Conservation (phyloP, 1,284 basidiomycete genomes). For the Xanthoconium separans region DNA sequence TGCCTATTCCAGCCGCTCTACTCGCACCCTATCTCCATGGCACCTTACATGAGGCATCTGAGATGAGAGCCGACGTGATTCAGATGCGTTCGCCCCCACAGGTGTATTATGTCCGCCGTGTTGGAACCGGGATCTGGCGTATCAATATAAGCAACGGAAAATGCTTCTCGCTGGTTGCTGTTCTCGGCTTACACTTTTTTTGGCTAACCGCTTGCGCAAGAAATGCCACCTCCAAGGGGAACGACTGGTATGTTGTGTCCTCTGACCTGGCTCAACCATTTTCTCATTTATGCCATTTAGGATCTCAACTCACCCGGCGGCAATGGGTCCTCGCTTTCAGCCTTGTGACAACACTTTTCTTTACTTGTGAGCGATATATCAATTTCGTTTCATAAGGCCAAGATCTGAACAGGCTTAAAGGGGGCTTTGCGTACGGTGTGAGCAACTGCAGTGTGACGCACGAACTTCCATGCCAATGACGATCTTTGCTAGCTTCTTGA, state of each 20-base stretch:
- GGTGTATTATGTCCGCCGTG: constrained; percentile 3
- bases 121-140: constrained; percentile 2
- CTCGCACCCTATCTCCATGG: neutral
- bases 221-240: constrained; percentile 34
- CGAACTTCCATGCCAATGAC: neutral
- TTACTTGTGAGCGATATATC: constrained; percentile 59
- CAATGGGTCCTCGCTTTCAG: constrained; percentile 61
- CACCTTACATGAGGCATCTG: neutral
- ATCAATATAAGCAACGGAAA: constrained; percentile 21
- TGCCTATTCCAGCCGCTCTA: constrained; percentile 8
- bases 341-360: constrained; percentile 78
- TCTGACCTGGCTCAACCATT: neutral
- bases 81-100: neutral
- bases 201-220: neutral
- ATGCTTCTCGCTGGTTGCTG: neutral
- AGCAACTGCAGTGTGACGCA: constrained; percentile 16
- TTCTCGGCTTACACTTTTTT: constrained; percentile 7
- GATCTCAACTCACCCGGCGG: constrained; percentile 44
- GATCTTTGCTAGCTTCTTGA: constrained; percentile 62
- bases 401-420: constrained; percentile 23
- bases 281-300: constrained; percentile 27
- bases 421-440: constrained; percentile 76
- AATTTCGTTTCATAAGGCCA: neutral
- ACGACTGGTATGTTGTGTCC: constrained; percentile 37
- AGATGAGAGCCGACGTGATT: neutral